Percentiles rank a stretch among this genome's conserved stretches.
These are phyloP conservation scores for Wickerhamomyces sp. DNA, from an alignment of 1,139 yeast genomes.

Conservation along the genomic window DNA sequence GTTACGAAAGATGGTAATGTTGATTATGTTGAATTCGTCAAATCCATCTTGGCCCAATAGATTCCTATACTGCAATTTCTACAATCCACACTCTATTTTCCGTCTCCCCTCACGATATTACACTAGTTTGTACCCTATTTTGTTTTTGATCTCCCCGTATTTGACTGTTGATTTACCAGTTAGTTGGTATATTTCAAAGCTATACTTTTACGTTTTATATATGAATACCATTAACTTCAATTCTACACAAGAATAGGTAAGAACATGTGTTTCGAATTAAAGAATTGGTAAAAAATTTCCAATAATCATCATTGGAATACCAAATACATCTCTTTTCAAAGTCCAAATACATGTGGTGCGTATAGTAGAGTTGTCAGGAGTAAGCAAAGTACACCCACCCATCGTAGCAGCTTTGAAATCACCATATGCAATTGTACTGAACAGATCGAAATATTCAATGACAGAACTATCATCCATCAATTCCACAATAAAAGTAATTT, in stretches of 20 bases:
- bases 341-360: constrained; percentile 78
- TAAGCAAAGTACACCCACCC: constrained; percentile 73
- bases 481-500: constrained; percentile 77
- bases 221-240: too few species aligned
- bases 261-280: too few species aligned
- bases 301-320: constrained; percentile 93
- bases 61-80: too few species aligned
- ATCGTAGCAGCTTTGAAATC: constrained; percentile 88
- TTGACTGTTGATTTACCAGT: too few species aligned
- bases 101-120: too few species aligned
- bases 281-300: constrained; percentile 84
- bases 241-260: too few species aligned
- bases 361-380: constrained; percentile 38
- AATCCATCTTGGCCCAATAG: constrained; percentile 89
- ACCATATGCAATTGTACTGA: constrained; percentile 83
- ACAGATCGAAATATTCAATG: constrained; percentile 80
- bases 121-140: too few species aligned
- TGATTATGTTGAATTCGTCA: constrained; percentile 91
- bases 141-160: too few species aligned
- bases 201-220: too few species aligned
- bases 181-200: too few species aligned
- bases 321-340: constrained; percentile 85
- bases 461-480: constrained; percentile 84
- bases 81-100: too few species aligned
- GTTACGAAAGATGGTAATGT: constrained; percentile 93